Evolutionary conservation across 805 yeast species (phyloP).

Genomic region (Ogataea sp.): DNA sequence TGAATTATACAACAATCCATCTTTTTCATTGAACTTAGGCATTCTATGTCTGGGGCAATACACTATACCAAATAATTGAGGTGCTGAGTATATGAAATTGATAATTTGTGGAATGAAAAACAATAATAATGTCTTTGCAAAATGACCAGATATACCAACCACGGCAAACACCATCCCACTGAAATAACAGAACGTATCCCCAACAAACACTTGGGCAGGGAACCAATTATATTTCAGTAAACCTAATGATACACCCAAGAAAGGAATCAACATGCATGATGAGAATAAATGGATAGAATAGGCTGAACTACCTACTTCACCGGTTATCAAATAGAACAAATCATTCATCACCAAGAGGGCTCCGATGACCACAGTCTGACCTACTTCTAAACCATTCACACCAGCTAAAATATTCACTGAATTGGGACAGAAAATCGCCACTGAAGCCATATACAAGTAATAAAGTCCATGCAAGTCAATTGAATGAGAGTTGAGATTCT

Average conservation of each 20-base stretch:
- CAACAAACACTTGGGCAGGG: slow-evolving; percentile 92
- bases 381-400: slow-evolving; percentile 92
- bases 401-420: slow-evolving; percentile 96
- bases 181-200: slow-evolving; percentile 96
- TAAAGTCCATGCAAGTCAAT: slow-evolving; percentile 75
- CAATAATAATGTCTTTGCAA: slow-evolving; percentile 82
- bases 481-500: slow-evolving; percentile 30
- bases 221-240: slow-evolving; percentile 76
- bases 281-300: slow-evolving; percentile 79
- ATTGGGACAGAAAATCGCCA: slow-evolving; percentile 92
- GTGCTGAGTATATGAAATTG: slow-evolving; percentile 85
- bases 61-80: slow-evolving; percentile 78
- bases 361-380: slow-evolving; percentile 80
- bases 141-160: slow-evolving; percentile 93
- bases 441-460: slow-evolving; percentile 83
- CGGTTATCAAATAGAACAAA: slow-evolving; percentile 43
- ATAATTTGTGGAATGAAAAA: slow-evolving; percentile 87
- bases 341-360: slow-evolving; percentile 70
- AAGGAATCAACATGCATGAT: slow-evolving; percentile 72
- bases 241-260: slow-evolving; percentile 76
- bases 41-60: slow-evolving; percentile 95
- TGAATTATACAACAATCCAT: slow-evolving; percentile 74
- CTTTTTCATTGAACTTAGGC: slow-evolving; percentile 63
- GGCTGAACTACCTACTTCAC: slow-evolving; percentile 39
- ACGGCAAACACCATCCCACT: slow-evolving; percentile 99